Evolutionary conservation across 129 eudicot species (phyloP).

Genomic region (Tanacetum coccineum): DNA sequence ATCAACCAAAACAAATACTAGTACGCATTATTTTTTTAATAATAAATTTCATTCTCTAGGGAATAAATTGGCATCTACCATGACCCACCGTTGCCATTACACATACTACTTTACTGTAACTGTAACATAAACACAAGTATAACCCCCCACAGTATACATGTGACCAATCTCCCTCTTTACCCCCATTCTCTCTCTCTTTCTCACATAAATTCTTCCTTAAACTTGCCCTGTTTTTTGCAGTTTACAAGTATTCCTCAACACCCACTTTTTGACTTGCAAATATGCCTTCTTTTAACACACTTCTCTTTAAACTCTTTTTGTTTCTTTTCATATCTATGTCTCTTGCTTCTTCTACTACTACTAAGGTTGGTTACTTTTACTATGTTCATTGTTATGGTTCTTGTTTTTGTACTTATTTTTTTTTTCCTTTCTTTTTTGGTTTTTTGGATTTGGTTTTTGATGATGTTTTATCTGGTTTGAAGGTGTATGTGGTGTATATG

Average conservation of each 20-base stretch:
- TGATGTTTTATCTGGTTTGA: slow-evolving; percentile 15
- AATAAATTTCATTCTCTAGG: neutral
- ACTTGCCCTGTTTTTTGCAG: slow-evolving; percentile 26
- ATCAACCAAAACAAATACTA: too few species aligned
- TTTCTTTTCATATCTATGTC: slow-evolving; percentile 28
- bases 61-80: slow-evolving; percentile 14
- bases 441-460: neutral
- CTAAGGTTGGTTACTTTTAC: slow-evolving; percentile 42
- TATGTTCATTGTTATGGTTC: neutral
- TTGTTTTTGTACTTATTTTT: neutral
- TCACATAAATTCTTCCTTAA: slow-evolving; percentile 20
- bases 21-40: neutral
- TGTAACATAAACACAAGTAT: neutral
- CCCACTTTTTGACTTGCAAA: slow-evolving; percentile 23
- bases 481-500: slow-evolving; percentile 89
- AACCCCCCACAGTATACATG: slow-evolving; percentile 33
- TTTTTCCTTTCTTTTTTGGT: too few species aligned
- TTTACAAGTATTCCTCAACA: slow-evolving; percentile 16
- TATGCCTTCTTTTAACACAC: slow-evolving; percentile 37
- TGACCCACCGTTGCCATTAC: slow-evolving; percentile 7
- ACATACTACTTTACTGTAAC: neutral
- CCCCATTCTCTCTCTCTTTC: slow-evolving; percentile 22
- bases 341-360: slow-evolving; percentile 27
- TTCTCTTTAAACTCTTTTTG: slow-evolving; percentile 23
- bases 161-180: slow-evolving; percentile 37